Percentiles rank a stretch among this genome's conserved stretches.
Conservation (phyloP, 2,329 filamentous ascomycete species). For the Chaetomium strumarium region DNA sequence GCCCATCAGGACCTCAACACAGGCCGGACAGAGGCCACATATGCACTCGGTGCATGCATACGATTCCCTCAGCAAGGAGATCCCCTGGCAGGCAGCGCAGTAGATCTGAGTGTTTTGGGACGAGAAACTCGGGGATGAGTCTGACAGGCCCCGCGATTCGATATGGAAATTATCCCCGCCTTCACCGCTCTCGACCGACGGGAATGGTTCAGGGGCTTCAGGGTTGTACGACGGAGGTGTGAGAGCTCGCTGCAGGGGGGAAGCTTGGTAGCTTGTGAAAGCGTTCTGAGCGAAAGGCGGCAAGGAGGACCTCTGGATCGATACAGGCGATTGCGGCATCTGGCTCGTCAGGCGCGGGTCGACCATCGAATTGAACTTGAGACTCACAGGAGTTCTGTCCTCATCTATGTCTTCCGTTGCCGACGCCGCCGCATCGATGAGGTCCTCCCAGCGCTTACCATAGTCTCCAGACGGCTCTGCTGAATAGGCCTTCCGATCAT, state of each 20-base stretch:
- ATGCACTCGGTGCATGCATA: conserved; percentile 97
- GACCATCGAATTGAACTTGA: conserved; percentile 33
- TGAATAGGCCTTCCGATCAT: conserved; percentile 77
- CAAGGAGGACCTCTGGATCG: conserved; percentile 55
- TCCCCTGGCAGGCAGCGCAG: conserved; percentile 77
- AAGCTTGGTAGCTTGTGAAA: conserved; percentile 71
- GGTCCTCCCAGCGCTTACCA: conserved; percentile 91
- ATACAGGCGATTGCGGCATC: conserved; percentile 61
- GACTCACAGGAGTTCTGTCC: conserved; percentile 78
- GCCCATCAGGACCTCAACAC: conserved; percentile 72
- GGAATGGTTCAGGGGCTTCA: conserved; percentile 71
- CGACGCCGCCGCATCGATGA: conserved; percentile 88
- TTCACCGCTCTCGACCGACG: conserved; percentile 77
- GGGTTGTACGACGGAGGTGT: conserved; percentile 72
- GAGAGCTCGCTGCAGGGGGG: conserved; percentile 81
- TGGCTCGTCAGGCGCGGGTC: conserved; percentile 41
- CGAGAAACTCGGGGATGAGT: conserved; percentile 68
- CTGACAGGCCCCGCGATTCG: conserved; percentile 55
- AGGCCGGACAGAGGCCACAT: conserved; percentile 82
- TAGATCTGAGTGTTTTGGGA: conserved; percentile 82
- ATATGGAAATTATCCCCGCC: conserved; percentile 69
- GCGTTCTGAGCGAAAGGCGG: conserved; percentile 53
- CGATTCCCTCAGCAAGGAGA: conserved; percentile 72
- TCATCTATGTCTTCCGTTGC: conserved; percentile 88
- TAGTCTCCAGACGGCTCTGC: conserved; percentile 77